Base-by-base conservation (phyloP, 2,329 filamentous ascomycete species). In the Phyllosticta ampelicida region DNA sequence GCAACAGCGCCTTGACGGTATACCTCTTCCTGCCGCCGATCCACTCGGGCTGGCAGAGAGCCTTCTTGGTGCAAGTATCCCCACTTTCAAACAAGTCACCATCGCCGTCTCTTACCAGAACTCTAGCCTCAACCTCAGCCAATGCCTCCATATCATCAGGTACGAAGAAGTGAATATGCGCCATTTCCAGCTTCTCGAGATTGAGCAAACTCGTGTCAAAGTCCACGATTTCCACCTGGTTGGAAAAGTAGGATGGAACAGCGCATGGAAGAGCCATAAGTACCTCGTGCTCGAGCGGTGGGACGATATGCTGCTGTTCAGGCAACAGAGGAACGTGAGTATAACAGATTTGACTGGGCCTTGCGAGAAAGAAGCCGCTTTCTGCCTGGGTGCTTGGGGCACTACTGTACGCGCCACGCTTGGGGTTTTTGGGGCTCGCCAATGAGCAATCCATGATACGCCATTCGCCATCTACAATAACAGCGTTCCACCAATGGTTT, bases 401-500 rank as follows among this genome's bases (percentile, higher is more conserved):
- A 64, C 82, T 88, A 13, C 90, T 95, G 73, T 95, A 97, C 29
- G 84, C 77, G 16, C 77, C 78, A 53, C 95, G 83, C 59, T 83
- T 85, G 9, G 94, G 92, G 66, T 97, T 90, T 0, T 92, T 96
- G 11, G 92, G 91, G 62, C 87, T 91, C 3, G 94, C 90, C 53
- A 99, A 78, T 36, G 90, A 95, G 70, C 90, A 94, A 71, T 99
- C 94, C 76, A 99, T 89, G 63, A 97, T 87, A 54, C 94, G 87
- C 94, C 94, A 99, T 73, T 96, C 90, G 20, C 88, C 86, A 70
- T 99, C 94, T 9, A 96, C 85, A 36, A 96, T 76, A 18, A 97
- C 89, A 0, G 90, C 86, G 65, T 99, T 99, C 94, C 94, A 99
- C 85, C 88, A 97, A 73, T 99, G 94, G 67, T 99, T 99, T 0